These are phyloP conservation scores for Xanthoparmelia taractica DNA, from an alignment of 495 filamentous ascomycete species.

Conservation along the genomic window DNA sequence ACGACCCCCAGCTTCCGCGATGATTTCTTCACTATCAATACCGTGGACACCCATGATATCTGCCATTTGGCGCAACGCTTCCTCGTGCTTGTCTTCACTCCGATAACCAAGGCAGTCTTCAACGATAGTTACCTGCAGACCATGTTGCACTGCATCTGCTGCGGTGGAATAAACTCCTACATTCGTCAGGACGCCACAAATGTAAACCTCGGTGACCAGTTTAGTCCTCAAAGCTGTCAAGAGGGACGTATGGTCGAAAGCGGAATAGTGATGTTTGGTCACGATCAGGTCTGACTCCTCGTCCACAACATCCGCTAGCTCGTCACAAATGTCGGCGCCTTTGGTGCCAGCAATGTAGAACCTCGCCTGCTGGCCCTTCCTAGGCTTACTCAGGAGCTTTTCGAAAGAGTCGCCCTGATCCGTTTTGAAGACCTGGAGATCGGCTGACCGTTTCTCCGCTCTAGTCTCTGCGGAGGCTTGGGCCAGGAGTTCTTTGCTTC, in stretches of 20 bases:
- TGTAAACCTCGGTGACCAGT: slow-evolving; percentile 83
- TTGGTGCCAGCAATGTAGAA: slow-evolving; percentile 54
- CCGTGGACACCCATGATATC: slow-evolving; percentile 67
- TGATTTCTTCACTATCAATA: slow-evolving; percentile 50
- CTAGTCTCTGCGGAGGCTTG: slow-evolving; percentile 21
- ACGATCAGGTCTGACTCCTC: slow-evolving; percentile 56
- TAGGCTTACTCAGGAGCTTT: slow-evolving; percentile 27
- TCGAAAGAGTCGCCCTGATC: slow-evolving; percentile 25
- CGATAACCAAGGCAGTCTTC: slow-evolving; percentile 89
- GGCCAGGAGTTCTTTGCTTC: slow-evolving; percentile 21
- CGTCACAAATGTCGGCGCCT: slow-evolving; percentile 61
- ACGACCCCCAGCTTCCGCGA: slow-evolving; percentile 36
- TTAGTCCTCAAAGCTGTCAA: slow-evolving; percentile 63
- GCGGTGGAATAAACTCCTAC: slow-evolving; percentile 88
- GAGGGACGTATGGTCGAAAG: slow-evolving; percentile 65
- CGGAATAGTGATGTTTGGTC: slow-evolving; percentile 81
- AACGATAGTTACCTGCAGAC: slow-evolving; percentile 74
- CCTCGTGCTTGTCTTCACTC: slow-evolving; percentile 59
- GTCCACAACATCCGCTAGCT: slow-evolving; percentile 49
- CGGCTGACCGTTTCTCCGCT: slow-evolving; percentile 23
- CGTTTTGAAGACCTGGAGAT: slow-evolving; percentile 21
- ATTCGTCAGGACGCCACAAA: slow-evolving; percentile 86
- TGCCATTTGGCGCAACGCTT: slow-evolving; percentile 66
- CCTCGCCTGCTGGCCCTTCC: slow-evolving; percentile 38
- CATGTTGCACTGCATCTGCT: slow-evolving; percentile 79